A percentile compares a stretch with the other conserved stretches of the same genome.
Conservation (phyloP, 2,329 filamentous ascomycete species). For the Colletotrichum graminicola region DNA sequence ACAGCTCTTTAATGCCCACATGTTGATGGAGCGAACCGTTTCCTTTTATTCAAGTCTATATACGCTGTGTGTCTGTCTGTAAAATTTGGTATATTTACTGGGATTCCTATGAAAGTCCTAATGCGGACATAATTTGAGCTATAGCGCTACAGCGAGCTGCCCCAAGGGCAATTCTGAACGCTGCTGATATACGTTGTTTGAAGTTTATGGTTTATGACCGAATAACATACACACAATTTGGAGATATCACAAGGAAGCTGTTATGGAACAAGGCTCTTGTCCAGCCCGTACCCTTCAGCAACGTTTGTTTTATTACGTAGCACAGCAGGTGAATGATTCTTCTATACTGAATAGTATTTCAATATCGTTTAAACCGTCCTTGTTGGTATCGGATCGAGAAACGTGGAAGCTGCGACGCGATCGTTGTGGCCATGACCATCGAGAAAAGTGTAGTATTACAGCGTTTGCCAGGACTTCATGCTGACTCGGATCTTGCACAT, state of each 20-base stretch:
- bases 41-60: too few relatives aligned
- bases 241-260: too few relatives aligned
- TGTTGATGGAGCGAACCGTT: too few relatives aligned
- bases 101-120: too few relatives aligned
- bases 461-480: neutral
- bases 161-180: neutral
- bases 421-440: neutral
- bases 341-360: neutral
- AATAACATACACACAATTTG: neutral
- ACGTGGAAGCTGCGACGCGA: too few relatives aligned
- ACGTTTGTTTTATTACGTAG: too few relatives aligned
- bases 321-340: neutral
- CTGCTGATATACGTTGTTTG: neutral
- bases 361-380: accelerated
- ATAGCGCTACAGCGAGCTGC: neutral
- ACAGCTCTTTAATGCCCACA: too few relatives aligned
- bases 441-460: neutral
- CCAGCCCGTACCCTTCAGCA: neutral
- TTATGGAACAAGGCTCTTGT: neutral
- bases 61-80: too few relatives aligned
- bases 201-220: neutral
- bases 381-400: neutral
- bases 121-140: too few relatives aligned
- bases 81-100: too few relatives aligned
- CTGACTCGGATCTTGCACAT: neutral